Evolutionary conservation across 192 early-diverging fungal genomes (phyloP), one percentile per base, ranked within the genome.

Genomic region (Tieghemiomyces parasiticus): DNA sequence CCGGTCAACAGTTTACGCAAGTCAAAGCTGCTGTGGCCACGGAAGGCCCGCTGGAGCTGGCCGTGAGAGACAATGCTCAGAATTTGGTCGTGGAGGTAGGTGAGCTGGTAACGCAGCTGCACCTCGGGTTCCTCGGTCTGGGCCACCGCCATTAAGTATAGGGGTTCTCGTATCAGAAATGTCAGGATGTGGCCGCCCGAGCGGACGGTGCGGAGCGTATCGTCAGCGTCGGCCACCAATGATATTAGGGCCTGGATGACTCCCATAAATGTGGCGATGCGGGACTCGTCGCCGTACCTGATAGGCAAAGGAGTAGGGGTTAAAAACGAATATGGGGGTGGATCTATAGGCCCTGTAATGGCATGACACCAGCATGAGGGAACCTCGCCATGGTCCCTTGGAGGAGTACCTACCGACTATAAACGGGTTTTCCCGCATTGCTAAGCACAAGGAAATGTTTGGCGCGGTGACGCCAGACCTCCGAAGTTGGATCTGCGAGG

Each of bases 381-480:
- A n/a, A n/a, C n/a, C n/a, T n/a, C n/a, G n/a, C n/a, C n/a, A n/a
- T n/a, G n/a, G n/a, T n/a, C n/a, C n/a, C n/a, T n/a, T n/a, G n/a
- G n/a, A n/a, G n/a, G n/a, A n/a, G n/a, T 35, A 58, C 35, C 1
- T 64, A 82, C 76, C 93, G 75, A 35, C 83, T 83, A 73, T 91
- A 98, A 10, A 98, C 87, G 16, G 95, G 92, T 69, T 98, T 98
- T 22, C 95, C 95, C 4, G 91, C 87, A 62, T 80, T 86, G 73
- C 87, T 89, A 16, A 98, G 76, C 10, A 98, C 85, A 62, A 98
- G 88, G 61, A 93, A 93, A 62, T 98, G 92, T 60, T 89, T 90
- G 44, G 32, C 33, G 20, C 55, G 19, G 24, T n/a, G n/a, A 0
- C 30, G 35, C 55, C 55, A 58, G 22, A n/a, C 12, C 22, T 25